A percentile compares a stretch with the other conserved stretches of the same genome.
Conservation (phyloP, 495 filamentous ascomycete species). For the Penicillium chermesinum region DNA sequence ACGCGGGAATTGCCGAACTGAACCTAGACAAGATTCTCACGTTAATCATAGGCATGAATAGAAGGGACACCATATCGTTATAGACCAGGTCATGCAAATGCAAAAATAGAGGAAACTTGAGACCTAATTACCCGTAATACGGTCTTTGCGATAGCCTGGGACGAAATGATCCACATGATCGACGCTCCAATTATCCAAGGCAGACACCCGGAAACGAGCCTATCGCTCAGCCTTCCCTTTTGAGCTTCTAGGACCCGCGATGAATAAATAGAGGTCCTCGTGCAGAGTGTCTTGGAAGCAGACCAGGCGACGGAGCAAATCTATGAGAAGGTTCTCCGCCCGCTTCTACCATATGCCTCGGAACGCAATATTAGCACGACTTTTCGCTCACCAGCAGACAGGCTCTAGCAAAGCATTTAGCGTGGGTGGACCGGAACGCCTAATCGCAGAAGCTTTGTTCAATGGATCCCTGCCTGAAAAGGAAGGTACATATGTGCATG, state of each 20-base stretch:
- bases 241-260: too few species aligned
- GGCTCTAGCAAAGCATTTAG: slow-evolving; percentile 46
- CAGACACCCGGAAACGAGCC: not conserved
- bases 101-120: too few species aligned
- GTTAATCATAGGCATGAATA: too few species aligned
- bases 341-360: slow-evolving; percentile 27
- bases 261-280: slow-evolving; percentile 11
- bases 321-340: slow-evolving; percentile 19
- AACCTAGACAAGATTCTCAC: too few species aligned
- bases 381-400: slow-evolving; percentile 45
- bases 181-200: not conserved
- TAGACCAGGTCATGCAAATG: too few species aligned
- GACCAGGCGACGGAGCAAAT: slow-evolving; percentile 16
- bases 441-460: slow-evolving; percentile 23
- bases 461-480: slow-evolving; percentile 17
- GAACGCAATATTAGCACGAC: slow-evolving; percentile 29
- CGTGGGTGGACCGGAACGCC: slow-evolving; percentile 22
- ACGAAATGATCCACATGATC: too few species aligned
- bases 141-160: too few species aligned
- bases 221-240: not conserved
- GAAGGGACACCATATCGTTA: too few species aligned
- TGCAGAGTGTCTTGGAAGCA: slow-evolving; percentile 14
- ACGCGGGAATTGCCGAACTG: slow-evolving; percentile 2
- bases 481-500: slow-evolving; percentile 24
- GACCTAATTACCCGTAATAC: too few species aligned